Conservation (phyloP, 1,139 yeast species). For the Pichia sp. region DNA sequence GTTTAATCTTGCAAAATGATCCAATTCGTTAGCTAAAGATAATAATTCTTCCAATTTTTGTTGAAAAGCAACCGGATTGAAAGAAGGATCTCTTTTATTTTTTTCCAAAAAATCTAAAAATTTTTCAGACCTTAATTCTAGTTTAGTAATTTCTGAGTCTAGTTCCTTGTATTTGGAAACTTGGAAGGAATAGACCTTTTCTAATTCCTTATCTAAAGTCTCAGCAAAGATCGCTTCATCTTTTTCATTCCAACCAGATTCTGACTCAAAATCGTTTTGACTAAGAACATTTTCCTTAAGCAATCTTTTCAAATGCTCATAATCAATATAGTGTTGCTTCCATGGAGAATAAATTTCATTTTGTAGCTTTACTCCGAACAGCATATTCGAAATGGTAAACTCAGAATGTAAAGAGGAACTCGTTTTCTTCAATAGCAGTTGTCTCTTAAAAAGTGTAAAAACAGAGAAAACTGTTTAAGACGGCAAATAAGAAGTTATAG, state of each 20-base stretch:
- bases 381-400: slow-evolving; percentile 35
- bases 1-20: slow-evolving; percentile 82
- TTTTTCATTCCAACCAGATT: slow-evolving; percentile 58
- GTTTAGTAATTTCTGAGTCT: slow-evolving; percentile 52
- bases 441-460: neutral
- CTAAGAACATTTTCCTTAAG: slow-evolving; percentile 68
- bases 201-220: slow-evolving; percentile 77
- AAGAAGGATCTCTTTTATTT: slow-evolving; percentile 29
- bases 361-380: slow-evolving; percentile 78
- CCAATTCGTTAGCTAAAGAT: slow-evolving; percentile 75
- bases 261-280: slow-evolving; percentile 18
- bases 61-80: slow-evolving; percentile 54
- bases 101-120: slow-evolving; percentile 23
- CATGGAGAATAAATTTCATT: slow-evolving; percentile 84
- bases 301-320: slow-evolving; percentile 70
- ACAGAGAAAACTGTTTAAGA: neutral
- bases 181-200: slow-evolving; percentile 90
- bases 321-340: slow-evolving; percentile 76
- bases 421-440: neutral
- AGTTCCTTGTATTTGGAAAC: slow-evolving; percentile 62
- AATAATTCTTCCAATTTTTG: slow-evolving; percentile 65
- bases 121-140: slow-evolving; percentile 47
- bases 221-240: slow-evolving; percentile 82
- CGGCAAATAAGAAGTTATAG: neutral
- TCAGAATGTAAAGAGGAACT: neutral